Conservation (phyloP, 2,329 filamentous ascomycete species). For the Nigrospora osmanthi region DNA sequence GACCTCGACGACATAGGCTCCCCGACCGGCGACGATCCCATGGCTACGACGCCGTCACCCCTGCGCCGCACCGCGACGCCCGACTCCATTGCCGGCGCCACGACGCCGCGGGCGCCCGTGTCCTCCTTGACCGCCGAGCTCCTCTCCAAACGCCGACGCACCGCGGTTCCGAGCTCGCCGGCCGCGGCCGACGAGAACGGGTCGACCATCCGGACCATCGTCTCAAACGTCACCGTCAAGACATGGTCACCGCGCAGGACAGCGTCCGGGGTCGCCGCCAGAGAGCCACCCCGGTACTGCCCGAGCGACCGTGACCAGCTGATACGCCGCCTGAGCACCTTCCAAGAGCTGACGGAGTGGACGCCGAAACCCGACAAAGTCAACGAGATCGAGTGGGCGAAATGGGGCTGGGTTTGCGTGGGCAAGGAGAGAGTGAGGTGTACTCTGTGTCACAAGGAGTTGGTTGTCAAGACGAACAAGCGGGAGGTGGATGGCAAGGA, state of each 20-base stretch:
- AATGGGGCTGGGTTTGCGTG: slow-evolving; percentile 82
- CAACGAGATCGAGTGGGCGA: slow-evolving; percentile 90
- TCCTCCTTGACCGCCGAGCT: slow-evolving; percentile 29
- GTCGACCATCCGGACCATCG: slow-evolving; percentile 16
- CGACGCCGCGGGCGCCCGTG: slow-evolving; percentile 3
- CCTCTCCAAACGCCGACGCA: slow-evolving; percentile 44
- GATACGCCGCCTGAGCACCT: slow-evolving; percentile 73
- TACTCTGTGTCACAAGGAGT: slow-evolving; percentile 73
- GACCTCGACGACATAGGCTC: slow-evolving; percentile 25
- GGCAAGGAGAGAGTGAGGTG: slow-evolving; percentile 80
- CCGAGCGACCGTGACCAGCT: slow-evolving; percentile 82
- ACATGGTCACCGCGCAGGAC: slow-evolving; percentile 25
- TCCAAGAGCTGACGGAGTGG: slow-evolving; percentile 87
- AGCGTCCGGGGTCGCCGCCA: slow-evolving; percentile 13
- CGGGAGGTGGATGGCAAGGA: slow-evolving; percentile 50
- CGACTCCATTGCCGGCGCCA: slow-evolving; percentile 1
- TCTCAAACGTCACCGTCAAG: slow-evolving; percentile 32
- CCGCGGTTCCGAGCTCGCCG: slow-evolving; percentile 28
- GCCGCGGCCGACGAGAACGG: neutral
- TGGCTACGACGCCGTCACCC: slow-evolving; percentile 22
- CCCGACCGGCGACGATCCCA: slow-evolving; percentile 13
- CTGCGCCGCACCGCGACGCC: slow-evolving; percentile 4
- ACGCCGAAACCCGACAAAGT: slow-evolving; percentile 82
- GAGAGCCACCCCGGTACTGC: slow-evolving; percentile 59
- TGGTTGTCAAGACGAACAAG: slow-evolving; percentile 70